Percentiles rank a stretch among this genome's conserved stretches.
Evolutionary conservation across 2,329 filamentous ascomycete species (phyloP).

Genomic region (Fusarium sublunatum): DNA sequence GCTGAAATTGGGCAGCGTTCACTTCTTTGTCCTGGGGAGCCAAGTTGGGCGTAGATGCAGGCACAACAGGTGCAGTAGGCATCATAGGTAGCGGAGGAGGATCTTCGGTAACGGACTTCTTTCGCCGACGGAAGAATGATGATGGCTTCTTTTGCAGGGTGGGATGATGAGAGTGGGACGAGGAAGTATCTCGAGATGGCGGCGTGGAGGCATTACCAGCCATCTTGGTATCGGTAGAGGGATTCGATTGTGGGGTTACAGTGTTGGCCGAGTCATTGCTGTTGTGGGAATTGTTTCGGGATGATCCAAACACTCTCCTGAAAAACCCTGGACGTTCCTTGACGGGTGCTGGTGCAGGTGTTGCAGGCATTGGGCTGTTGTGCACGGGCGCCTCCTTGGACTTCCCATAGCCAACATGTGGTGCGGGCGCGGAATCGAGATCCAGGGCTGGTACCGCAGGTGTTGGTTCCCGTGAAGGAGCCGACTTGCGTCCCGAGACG

Average conservation of each 20-base stretch:
- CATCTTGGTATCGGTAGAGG: conserved; percentile 52
- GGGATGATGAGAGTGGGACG: conserved; percentile 60
- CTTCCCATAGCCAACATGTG: conserved; percentile 69
- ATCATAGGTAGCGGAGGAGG: conserved; percentile 69
- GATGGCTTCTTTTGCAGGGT: conserved; percentile 88
- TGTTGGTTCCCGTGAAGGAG: conserved; percentile 44
- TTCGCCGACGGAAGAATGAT: conserved; percentile 92
- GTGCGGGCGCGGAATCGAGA: conserved; percentile 67
- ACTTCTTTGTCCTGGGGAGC: conserved; percentile 48
- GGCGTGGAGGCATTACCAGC: conserved; percentile 62
- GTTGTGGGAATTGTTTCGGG: conserved; percentile 61
- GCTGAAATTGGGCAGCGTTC: conserved; percentile 52
- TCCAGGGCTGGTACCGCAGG: conserved; percentile 52
- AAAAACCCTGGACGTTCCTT: conserved; percentile 90
- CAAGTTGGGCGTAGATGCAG: conserved; percentile 52
- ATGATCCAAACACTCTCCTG: conserved; percentile 85
- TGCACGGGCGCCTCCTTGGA: conserved; percentile 61
- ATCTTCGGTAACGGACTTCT: conserved; percentile 85
- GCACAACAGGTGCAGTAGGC: conserved; percentile 56
- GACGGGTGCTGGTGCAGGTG: conserved; percentile 55
- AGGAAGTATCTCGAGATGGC: conserved; percentile 61
- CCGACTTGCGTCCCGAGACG: conserved; percentile 52
- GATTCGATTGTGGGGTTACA: conserved; percentile 36
- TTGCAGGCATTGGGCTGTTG: conserved; percentile 64
- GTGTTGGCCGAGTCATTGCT: conserved; percentile 41